Percentiles rank a stretch among this genome's conserved stretches.
These are phyloP conservation scores for Cladosporium oxysporum DNA, from an alignment of 2,329 filamentous ascomycete genomes.

Conservation along the genomic window DNA sequence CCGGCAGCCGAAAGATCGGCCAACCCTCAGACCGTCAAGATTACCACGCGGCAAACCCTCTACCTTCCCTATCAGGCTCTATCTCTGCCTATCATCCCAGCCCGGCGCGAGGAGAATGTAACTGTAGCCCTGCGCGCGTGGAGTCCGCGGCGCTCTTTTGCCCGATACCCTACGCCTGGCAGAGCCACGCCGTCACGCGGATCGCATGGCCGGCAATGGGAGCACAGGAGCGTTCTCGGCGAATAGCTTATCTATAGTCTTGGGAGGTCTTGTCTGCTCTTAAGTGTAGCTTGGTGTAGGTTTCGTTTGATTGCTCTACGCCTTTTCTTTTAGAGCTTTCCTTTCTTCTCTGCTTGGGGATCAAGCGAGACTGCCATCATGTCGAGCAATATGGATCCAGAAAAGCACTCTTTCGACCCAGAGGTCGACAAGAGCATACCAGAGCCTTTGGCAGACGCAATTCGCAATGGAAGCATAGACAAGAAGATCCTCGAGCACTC, in stretches of 20 bases:
- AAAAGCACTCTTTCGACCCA: constrained; percentile 24
- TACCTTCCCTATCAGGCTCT: constrained; percentile 19
- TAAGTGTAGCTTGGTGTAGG: constrained; percentile 9
- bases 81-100: constrained; percentile 15
- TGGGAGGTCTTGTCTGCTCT: constrained; percentile 15
- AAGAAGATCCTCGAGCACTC: constrained; percentile 52
- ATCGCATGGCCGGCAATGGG: not conserved
- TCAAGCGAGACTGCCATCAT: not conserved
- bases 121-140: not conserved
- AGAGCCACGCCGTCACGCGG: constrained; percentile 18
- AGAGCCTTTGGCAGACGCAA: constrained; percentile 29
- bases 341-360: not conserved
- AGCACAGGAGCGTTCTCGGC: constrained; percentile 5
- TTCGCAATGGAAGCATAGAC: constrained; percentile 32
- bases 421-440: constrained; percentile 32
- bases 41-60: constrained; percentile 6
- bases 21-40: constrained; percentile 10
- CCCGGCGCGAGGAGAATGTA: not conserved
- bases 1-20: constrained; percentile 14
- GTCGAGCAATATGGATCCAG: constrained; percentile 5
- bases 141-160: constrained; percentile 11
- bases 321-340: not conserved
- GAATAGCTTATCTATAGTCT: constrained; percentile 18
- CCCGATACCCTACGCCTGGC: not conserved
- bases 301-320: not conserved